phyloP scores from a whole-genome alignment of 371 early-diverging fungal genomes.

The Blastocladiella emersonii region DNA sequence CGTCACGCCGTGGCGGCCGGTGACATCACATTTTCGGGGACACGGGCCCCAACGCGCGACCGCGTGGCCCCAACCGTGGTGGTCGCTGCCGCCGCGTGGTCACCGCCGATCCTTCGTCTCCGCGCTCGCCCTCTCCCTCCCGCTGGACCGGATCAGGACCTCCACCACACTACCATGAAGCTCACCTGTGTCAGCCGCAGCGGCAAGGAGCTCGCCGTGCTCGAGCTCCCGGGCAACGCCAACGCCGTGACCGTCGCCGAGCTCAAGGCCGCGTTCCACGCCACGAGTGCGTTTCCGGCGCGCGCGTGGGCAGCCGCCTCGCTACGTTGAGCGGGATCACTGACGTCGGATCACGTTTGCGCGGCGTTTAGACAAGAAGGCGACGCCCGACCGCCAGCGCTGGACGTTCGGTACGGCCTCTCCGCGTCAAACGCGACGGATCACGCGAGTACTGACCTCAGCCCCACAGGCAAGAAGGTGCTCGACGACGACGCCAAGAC shows the following conservation, averaged over 20 bases:
- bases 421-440: not conserved
- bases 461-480: conserved; percentile 16
- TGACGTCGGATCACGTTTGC: not conserved
- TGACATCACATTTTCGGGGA: no score
- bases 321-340: no score
- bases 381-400: conserved; percentile 61
- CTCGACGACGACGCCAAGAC: conserved; percentile 25
- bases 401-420: conserved; percentile 36
- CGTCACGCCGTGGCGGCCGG: no score
- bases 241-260: conserved; percentile 40
- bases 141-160: no score
- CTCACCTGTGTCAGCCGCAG: not conserved
- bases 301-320: no score
- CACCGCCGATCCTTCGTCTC: no score
- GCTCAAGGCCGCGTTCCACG: conserved; percentile 42
- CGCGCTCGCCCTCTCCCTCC: no score
- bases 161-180: no score
- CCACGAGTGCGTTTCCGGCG: conserved; percentile 11
- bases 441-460: not conserved
- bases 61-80: no score
- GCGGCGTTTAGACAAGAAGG: conserved; percentile 20
- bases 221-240: conserved; percentile 9
- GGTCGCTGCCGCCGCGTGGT: no score
- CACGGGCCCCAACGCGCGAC: no score
- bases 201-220: conserved; percentile 14